phyloP scores from a whole-genome alignment of 139 green algal species.

The Desmodesmus armatus region DNA sequence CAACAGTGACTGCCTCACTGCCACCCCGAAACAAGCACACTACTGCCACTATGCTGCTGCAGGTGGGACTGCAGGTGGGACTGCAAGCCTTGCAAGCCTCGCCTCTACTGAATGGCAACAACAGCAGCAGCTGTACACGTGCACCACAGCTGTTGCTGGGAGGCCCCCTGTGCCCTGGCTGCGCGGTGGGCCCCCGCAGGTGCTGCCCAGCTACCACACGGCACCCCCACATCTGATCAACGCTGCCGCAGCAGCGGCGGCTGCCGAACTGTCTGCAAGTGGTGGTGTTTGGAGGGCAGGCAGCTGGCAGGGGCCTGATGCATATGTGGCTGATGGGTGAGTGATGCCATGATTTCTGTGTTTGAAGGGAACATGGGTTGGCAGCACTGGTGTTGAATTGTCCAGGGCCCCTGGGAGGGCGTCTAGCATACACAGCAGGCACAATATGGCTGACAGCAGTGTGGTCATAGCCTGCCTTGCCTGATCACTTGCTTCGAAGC shows the following conservation, averaged over 20 bases:
- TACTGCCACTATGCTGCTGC: neutral
- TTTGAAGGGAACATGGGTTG: no score
- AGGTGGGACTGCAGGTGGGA: neutral
- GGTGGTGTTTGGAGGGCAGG: neutral
- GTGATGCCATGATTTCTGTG: no score
- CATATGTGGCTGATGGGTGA: neutral
- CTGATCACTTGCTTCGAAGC: no score
- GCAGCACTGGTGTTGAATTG: neutral
- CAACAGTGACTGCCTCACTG: no score
- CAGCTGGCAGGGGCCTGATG: constrained; percentile 18
- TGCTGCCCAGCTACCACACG: neutral
- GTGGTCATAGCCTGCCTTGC: no score
- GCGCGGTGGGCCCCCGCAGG: neutral
- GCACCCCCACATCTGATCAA: no score
- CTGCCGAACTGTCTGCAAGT: neutral
- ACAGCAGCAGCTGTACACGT: neutral
- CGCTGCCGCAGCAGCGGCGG: constrained; percentile 1
- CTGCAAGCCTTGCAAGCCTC: no score
- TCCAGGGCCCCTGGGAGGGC: neutral
- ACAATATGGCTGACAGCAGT: no score
- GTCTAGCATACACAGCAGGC: neutral
- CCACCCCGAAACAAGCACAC: no score
- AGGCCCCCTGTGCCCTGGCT: neutral
- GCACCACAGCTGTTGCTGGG: neutral
- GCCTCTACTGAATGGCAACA: no score